Base-by-base conservation (phyloP, 768 basidiomycete species). In the Serendipita sp. region DNA sequence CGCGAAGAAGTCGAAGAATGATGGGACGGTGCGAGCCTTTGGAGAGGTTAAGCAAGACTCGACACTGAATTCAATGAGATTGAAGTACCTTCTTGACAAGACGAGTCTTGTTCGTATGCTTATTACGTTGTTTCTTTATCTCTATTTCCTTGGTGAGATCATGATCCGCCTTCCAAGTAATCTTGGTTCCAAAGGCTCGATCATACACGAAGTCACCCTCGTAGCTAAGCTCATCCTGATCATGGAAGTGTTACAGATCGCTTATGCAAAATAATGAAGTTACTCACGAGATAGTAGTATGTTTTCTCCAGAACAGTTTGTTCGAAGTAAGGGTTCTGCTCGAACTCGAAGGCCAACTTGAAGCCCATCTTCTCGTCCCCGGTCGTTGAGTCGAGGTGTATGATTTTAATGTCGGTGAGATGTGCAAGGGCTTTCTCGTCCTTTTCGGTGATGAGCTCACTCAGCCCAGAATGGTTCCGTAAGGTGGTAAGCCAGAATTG, bases 121-220 rank as follows among this genome's bases (percentile, higher is more conserved):
- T 99, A 78, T 99, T 99, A 71, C 95, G 80, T 77, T 98, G 95
- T 80, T 96, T 97, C 82, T 95, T 96, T 74, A 97, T 94, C 78
- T 98, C 95, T 70, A 91, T 88, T 76, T 90, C 89, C 77, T 92
- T 91, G 62, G 95, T 99, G 65, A 99, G 80, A 76, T 99, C 91
- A 77, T 96, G 94, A 69, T 95, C 94, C 74, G 91, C 93, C 77
- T 95, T 95, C 95, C 95, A 99, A 74, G 86, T 83, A 77, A 99
- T 93, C 71, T 86, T 81, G 50, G 87, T 87, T 23, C 95, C 95
- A 71, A 90, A 83, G 53, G 95, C 91, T 66, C 83, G 86, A 78
- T 96, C 92, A 75, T 95, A 99, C 58, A 95, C 84, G 71, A 95
- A 96, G 78, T 98, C 95, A 70, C 95, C 95, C 50, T 85, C 82